A percentile compares a stretch with the other conserved stretches of the same genome.
These are phyloP conservation scores for Saccharum hybrid DNA, from an alignment of 202 grass and related monocot genomes.

Conservation along the genomic window DNA sequence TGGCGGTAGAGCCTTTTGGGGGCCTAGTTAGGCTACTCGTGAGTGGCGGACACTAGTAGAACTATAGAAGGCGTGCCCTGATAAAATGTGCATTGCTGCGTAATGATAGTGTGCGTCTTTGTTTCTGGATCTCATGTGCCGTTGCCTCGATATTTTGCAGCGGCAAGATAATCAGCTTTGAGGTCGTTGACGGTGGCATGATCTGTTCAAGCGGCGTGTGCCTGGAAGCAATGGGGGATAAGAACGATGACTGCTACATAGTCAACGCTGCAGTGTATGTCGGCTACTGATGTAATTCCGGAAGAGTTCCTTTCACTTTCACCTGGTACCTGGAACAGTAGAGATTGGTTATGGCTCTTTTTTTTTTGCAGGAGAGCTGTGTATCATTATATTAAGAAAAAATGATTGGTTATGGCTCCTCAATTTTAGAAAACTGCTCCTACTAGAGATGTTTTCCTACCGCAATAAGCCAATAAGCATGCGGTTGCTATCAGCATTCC, in stretches of 20 bases:
- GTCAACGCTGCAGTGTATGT: slow-evolving; percentile 91
- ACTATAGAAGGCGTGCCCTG: not conserved
- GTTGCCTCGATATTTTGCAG: slow-evolving; percentile 45
- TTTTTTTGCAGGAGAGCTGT: no score
- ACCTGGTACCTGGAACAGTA: not conserved
- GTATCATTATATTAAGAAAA: no score
- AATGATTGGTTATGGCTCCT: not conserved
- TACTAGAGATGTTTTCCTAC: not conserved
- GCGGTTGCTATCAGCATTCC: not conserved
- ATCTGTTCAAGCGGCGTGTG: slow-evolving; percentile 89
- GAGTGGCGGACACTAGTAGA: no score
- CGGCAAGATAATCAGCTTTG: slow-evolving; percentile 79
- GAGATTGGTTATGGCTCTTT: not conserved
- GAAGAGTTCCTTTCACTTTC: not conserved
- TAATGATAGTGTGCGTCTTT: slow-evolving; percentile 10
- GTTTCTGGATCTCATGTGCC: slow-evolving; percentile 23
- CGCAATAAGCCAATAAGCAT: not conserved
- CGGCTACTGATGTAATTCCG: slow-evolving; percentile 62
- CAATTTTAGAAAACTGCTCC: not conserved
- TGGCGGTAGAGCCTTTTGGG: not conserved
- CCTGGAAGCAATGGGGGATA: slow-evolving; percentile 97
- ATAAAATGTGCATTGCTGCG: not conserved
- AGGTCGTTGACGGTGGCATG: slow-evolving; percentile 90
- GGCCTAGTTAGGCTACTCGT: no score
- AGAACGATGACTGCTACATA: slow-evolving; percentile 96